phyloP scores from a whole-genome alignment of 2,329 filamentous ascomycete genomes.

The Cyclaneusma minus region DNA sequence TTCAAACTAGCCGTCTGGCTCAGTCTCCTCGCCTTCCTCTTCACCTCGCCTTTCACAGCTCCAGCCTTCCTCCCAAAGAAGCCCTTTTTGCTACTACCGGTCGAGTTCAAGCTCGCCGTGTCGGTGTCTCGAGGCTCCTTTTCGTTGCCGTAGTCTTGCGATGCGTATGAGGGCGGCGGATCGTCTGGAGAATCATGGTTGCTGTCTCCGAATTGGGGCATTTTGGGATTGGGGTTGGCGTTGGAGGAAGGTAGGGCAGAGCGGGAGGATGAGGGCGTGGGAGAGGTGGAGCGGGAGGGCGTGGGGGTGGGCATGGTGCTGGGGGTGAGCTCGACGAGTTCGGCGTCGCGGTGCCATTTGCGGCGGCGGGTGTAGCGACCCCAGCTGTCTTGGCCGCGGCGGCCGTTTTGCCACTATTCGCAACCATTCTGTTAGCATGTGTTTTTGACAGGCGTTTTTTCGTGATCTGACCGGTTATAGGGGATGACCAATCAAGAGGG shows the following conservation, averaged over 20 bases:
- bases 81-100: conserved; percentile 1
- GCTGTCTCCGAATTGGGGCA: neutral
- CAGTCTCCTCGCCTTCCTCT: conserved; percentile 7
- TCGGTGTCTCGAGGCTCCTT: neutral
- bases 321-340: conserved; percentile 61
- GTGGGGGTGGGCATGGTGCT: conserved; percentile 26
- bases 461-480: too few species aligned
- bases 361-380: conserved; percentile 80
- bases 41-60: conserved; percentile 4
- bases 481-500: neutral
- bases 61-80: conserved; percentile 3
- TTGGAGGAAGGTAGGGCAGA: neutral
- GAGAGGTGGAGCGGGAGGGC: conserved; percentile 18
- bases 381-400: conserved; percentile 79
- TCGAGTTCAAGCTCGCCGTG: conserved; percentile 1
- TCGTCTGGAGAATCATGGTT: conserved; percentile 3
- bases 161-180: conserved; percentile 7
- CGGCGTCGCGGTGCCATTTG: conserved; percentile 94
- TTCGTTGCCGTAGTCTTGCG: neutral
- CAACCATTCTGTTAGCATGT: conserved; percentile 1
- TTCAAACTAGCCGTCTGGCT: conserved; percentile 8
- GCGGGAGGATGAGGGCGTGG: conserved; percentile 7
- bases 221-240: conserved; percentile 3
- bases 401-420: conserved; percentile 71
- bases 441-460: conserved; percentile 5